Base-by-base conservation (phyloP, 2,329 filamentous ascomycete genomes). In the Phialophora macrospora region DNA sequence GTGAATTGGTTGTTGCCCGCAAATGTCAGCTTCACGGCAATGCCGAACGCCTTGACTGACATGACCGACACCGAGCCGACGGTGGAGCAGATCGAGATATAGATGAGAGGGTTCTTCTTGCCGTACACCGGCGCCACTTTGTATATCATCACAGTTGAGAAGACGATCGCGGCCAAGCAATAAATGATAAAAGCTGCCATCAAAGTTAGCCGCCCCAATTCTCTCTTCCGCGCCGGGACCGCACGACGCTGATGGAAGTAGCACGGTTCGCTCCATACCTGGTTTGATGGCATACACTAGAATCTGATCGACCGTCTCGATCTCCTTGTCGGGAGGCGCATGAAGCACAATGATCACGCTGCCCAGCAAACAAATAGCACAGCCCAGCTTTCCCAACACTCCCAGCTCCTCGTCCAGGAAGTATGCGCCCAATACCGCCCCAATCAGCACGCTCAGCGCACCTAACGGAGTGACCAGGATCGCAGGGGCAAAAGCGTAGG, bases 21-120 rank as follows among this genome's bases (percentile, higher is more conserved):
- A 71, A 99, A 87, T 0, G 94, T 98, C 75, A 99, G 88, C 81
- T 99, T 99, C 71, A 99, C 84, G 41, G 95, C 96, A 77, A 98
- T 97, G 64, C 95, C 95, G 73, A 99, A 98, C 4, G 95, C 95
- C 83, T 99, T 99, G 79, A 98, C 91, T 34, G 95, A 93, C 95
- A 99, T 99, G 82, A 99, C 94, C 12, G 95, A 98, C 68, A 99
- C 90, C 60, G 93, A 97, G 73, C 95, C 95, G 69, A 97, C 93
- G 3, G 93, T 96, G 59, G 93, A 97, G 84, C 95, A 99, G 73
- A 99, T 98, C 72, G 93, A 97, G 72, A 99, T 88, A 80, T 94
- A 99, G 73, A 99, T 90, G 73, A 99, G 86, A 9, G 95, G 94
- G 77, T 98, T 99, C 80, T 91, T 93, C 84, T 92, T 96, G 76